Conservation (phyloP, 2,329 filamentous ascomycete species). For the Botryosphaeria dothidea region DNA sequence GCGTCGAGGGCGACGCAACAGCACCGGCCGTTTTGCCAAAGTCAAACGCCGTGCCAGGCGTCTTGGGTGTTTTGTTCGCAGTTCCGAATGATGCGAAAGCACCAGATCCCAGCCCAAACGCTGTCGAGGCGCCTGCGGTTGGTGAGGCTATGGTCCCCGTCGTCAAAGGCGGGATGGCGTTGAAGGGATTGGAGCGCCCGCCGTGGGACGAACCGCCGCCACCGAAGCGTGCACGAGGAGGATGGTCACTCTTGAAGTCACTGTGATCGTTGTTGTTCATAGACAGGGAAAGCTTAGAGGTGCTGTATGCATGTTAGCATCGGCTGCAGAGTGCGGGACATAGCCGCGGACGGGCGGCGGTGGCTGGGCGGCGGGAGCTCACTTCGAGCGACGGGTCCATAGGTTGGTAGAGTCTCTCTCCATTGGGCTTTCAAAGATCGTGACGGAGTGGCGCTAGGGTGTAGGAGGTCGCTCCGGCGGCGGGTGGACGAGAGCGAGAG, state of each 20-base stretch:
- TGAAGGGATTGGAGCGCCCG: slow-evolving; percentile 75
- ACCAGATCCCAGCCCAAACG: slow-evolving; percentile 90
- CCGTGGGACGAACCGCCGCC: slow-evolving; percentile 72
- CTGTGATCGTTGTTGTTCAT: slow-evolving; percentile 62
- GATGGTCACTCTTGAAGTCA: slow-evolving; percentile 53
- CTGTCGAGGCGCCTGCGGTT: slow-evolving; percentile 75
- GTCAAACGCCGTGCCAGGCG: slow-evolving; percentile 78
- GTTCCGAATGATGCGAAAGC: slow-evolving; percentile 94
- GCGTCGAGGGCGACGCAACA: slow-evolving; percentile 53
- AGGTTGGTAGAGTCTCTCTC: slow-evolving; percentile 47
- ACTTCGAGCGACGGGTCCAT: slow-evolving; percentile 86
- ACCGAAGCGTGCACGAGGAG: slow-evolving; percentile 70
- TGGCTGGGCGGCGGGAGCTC: slow-evolving; percentile 38
- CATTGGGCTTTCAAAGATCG: slow-evolving; percentile 30
- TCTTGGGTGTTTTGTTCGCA: slow-evolving; percentile 83
- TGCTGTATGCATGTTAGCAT: slow-evolving; percentile 51
- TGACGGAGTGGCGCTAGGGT: not conserved
- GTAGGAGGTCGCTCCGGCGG: slow-evolving; percentile 6
- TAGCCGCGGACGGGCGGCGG: slow-evolving; percentile 23
- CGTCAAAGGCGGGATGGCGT: slow-evolving; percentile 69
- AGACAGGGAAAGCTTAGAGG: slow-evolving; percentile 87
- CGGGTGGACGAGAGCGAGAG: slow-evolving; percentile 1
- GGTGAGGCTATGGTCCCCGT: slow-evolving; percentile 69
- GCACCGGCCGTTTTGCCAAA: slow-evolving; percentile 59
- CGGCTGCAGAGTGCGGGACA: slow-evolving; percentile 20